Base-by-base conservation (phyloP, 2,329 filamentous ascomycete species). In the Diaporthe australafricana region DNA sequence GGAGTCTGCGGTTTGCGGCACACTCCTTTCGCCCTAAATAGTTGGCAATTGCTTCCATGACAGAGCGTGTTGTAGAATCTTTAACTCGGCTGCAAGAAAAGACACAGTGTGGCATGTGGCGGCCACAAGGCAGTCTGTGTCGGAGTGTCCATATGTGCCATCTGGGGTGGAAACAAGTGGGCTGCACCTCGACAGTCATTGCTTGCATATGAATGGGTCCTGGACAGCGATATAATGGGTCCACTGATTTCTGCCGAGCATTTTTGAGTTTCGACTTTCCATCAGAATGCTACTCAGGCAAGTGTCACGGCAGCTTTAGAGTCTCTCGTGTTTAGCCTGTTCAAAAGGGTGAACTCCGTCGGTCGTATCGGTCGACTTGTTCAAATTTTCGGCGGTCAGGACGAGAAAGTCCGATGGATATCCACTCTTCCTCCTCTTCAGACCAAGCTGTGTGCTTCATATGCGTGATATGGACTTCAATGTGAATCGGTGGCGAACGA, bases 181-280 rank as follows among this genome's bases (percentile, higher is more conserved):
- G 57, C 35, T 35, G 8, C 38, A 47, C 17, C 11, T 32, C 25
- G 42, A 22, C 57, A 63, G 40, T 6, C 57, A 63, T 48, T 22
- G 57, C 57, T 63, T 63, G 57, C 40, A 63, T 63, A 32, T 48
- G 42, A 17, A 63, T 63, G 42, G 42, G 27, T 48, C 57, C 25
- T n/a, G 5, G 40, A 47, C 22, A 45, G 27, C 40, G 32, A 20
- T 22, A 63, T 30, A 22, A 1, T 8, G 57, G 57, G 42, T 32
- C 20, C 57, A 12, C 0, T 16, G 8, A 30, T 16, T 0, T 27
- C 6, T 22, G 27, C 42, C 40, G 11, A 35, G n/a, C 27, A 62
- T 17, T 11, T 48, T 63, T 25, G 20, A 22, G 27, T n/a, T 16
- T 14, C 17, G 47, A 40, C 17, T 7, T 40, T 16, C 40, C 40